Percentiles rank a stretch among this genome's conserved stretches.
Conservation (phyloP, 2,329 filamentous ascomycete genomes). For the Tolypocladium nubicola region DNA sequence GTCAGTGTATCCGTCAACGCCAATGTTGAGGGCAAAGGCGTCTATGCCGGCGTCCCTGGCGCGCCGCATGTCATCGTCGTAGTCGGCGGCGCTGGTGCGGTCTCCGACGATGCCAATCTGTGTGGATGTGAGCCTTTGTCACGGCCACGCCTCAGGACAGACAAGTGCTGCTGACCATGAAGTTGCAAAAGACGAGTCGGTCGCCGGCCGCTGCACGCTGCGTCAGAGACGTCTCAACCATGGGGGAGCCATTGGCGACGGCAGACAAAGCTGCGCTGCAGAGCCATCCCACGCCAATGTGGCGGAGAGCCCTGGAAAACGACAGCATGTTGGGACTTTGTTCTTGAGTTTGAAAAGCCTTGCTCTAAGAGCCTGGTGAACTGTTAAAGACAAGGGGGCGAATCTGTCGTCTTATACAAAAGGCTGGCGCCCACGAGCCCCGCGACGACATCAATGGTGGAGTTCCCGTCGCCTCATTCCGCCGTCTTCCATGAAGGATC, state of each 20-base stretch:
- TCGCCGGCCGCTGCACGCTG: slow-evolving; percentile 7
- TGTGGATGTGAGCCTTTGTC: background rate
- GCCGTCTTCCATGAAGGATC: too few species aligned
- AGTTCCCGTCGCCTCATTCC: too few species aligned
- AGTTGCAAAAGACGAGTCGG: slow-evolving; percentile 30
- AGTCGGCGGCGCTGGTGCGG: slow-evolving; percentile 29
- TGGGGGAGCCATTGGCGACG: slow-evolving; percentile 1
- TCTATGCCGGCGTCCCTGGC: slow-evolving; percentile 34
- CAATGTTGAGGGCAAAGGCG: slow-evolving; percentile 40
- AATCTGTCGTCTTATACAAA: too few species aligned
- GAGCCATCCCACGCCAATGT: slow-evolving; percentile 6
- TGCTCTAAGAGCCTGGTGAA: too few species aligned
- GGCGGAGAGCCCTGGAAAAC: slow-evolving; percentile 6
- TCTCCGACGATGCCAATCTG: slow-evolving; percentile 21
- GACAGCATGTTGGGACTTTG: background rate
- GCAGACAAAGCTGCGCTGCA: slow-evolving; percentile 6
- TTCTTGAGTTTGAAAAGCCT: too few species aligned
- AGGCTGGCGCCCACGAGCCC: too few species aligned
- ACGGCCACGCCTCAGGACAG: too few species aligned
- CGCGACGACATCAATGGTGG: too few species aligned
- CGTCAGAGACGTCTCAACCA: slow-evolving; percentile 4
- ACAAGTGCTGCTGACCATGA: slow-evolving; percentile 20
- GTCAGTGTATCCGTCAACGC: slow-evolving; percentile 30
- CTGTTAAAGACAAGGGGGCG: too few species aligned
- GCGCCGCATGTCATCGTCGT: slow-evolving; percentile 34